Percentiles rank a stretch among this genome's conserved stretches.
Conservation (phyloP, 2,329 filamentous ascomycete species). For the Coniochaeta ligniaria region DNA sequence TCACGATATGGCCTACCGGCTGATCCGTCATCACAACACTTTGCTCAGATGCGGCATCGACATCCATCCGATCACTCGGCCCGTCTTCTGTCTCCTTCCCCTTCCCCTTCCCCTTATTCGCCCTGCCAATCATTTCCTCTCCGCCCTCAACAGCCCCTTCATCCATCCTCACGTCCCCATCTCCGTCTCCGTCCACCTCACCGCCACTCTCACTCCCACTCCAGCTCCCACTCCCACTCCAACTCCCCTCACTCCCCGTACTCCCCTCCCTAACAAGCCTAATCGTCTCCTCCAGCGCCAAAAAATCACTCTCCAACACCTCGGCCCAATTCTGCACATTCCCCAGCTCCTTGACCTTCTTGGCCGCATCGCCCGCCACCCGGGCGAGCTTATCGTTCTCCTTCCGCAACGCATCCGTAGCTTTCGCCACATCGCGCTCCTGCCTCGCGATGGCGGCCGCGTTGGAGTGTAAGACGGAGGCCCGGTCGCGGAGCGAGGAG, state of each 20-base stretch:
- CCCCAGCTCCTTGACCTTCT: constrained; percentile 68
- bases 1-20: not conserved
- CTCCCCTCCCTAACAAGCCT: constrained; percentile 38
- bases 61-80: not conserved
- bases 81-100: constrained; percentile 4
- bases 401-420: constrained; percentile 50
- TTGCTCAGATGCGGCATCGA: not conserved
- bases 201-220: constrained; percentile 8
- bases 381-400: constrained; percentile 61
- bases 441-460: constrained; percentile 58
- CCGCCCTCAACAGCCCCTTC: not conserved
- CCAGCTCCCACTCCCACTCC: constrained; percentile 6
- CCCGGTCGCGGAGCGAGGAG: constrained; percentile 59
- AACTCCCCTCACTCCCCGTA: constrained; percentile 17
- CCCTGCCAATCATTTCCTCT: not conserved
- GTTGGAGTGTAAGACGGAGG: constrained; percentile 63
- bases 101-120: constrained; percentile 6
- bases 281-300: constrained; percentile 58
- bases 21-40: not conserved
- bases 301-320: constrained; percentile 63
- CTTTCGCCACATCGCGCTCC: constrained; percentile 55
- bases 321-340: constrained; percentile 86
- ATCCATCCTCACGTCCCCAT: not conserved
- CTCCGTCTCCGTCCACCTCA: not conserved
- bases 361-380: constrained; percentile 54